phyloP scores from a whole-genome alignment of 345 rosid species.

The Euphorbia lathyris region DNA sequence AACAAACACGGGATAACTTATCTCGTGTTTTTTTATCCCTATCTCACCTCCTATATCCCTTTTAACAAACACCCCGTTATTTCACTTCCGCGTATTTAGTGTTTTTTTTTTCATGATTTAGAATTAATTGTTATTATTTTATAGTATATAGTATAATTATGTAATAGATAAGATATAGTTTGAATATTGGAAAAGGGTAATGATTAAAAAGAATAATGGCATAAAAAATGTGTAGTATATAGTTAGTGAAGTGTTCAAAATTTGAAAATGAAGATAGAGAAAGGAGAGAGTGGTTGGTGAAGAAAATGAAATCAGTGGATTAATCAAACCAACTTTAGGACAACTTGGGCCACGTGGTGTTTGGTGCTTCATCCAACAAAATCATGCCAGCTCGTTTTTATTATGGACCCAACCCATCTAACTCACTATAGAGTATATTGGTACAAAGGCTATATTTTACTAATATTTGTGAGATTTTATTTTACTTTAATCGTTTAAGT shows the following conservation, averaged over 20 bases:
- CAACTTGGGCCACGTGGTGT: slow-evolving; percentile 27
- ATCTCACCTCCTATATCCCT: no score
- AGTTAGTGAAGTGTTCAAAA: slow-evolving; percentile 28
- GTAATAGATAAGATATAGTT: neutral
- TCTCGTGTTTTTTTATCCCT: no score
- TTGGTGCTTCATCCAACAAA: neutral
- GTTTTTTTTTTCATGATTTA: no score
- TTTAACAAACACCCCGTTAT: no score
- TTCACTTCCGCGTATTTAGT: no score
- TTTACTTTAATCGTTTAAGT: no score
- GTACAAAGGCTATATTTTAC: no score
- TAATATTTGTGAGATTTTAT: no score
- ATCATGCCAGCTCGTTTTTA: slow-evolving; percentile 8
- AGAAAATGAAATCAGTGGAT: slow-evolving; percentile 1
- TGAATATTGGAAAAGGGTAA: slow-evolving; percentile 32
- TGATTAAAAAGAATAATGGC: slow-evolving; percentile 19
- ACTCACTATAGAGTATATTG: neutral
- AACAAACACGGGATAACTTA: no score
- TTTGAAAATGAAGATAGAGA: slow-evolving; percentile 35
- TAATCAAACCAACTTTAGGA: slow-evolving; percentile 17
- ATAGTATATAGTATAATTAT: neutral
- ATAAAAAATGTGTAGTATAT: neutral
- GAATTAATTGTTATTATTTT: no score
- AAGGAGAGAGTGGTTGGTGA: slow-evolving; percentile 8
- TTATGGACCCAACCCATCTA: neutral